Evolutionary conservation across 1,139 yeast genomes (phyloP), one percentile per base, ranked within the genome.

Genomic region (Groenewaldozyma sp.): DNA sequence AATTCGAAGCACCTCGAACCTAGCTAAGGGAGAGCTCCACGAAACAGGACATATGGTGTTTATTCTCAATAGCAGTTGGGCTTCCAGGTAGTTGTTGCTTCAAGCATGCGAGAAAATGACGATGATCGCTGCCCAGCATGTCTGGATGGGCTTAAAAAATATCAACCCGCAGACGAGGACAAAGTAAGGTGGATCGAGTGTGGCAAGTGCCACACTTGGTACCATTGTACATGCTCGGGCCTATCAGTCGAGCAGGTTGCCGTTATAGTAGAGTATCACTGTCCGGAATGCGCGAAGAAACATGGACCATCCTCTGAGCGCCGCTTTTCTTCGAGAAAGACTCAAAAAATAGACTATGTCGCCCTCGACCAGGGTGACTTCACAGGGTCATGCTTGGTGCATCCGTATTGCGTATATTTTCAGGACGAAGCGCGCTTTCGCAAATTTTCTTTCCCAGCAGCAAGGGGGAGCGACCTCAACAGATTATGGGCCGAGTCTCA

Each of bases 281-380:
- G 93, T 52, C 49, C 55, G 0, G 43, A 49, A 1, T 82, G 91
- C 55, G 56, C 50, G 4, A 45, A 43, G 4, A 51, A 50, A 14
- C 59, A 67, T 38, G 86, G 86, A 0, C 75, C 78, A 0, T 72
- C 82, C 3, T 58, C 70, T 6, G 57, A 63, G 35, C 71, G 70
- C 40, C 64, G 93, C 26, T 69, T 69, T 17, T 81, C 82, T 46
- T 69, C 73, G 22, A 65, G 94, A 29, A 61, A 71, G 11, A 64
- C 66, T 34, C 61, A 67, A 7, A 66, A 67, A 37, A 71, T 86
- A 33, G 94, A 87, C 56, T 87, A 87, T 55, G 78, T 76, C 7
- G 94, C 95, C 0, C 62, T 87, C 50, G 75, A 87, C 54, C 81
- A 77, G 38, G 94, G 95, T 1, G 82, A 78, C 28, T 65, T 71